These are phyloP conservation scores for Talaromyces piceae DNA, from an alignment of 2,329 filamentous ascomycete genomes.

Conservation along the genomic window DNA sequence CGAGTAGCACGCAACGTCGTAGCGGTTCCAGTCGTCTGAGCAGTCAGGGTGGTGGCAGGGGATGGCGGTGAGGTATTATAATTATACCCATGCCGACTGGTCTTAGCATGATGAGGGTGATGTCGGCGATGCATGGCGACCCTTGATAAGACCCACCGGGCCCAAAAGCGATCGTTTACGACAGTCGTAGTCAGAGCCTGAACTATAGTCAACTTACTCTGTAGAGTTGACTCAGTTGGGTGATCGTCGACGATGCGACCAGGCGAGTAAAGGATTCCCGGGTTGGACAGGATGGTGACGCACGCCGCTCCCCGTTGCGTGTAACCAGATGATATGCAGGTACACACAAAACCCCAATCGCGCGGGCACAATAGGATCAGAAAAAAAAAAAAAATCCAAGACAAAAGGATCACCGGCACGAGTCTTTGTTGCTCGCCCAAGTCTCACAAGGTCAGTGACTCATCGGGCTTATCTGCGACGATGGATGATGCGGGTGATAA, in stretches of 20 bases:
- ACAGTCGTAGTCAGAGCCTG: not conserved
- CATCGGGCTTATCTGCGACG: not conserved
- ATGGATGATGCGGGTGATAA: not conserved
- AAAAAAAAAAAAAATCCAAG: too few species aligned
- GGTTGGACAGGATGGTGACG: not conserved
- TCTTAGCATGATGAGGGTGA: conserved; percentile 13
- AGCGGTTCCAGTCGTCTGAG: too few species aligned
- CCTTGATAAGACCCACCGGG: not conserved
- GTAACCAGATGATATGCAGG: too few species aligned
- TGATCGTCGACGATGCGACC: not conserved
- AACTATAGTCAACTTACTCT: too few species aligned
- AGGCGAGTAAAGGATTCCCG: not conserved
- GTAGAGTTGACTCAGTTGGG: not conserved
- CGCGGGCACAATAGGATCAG: too few species aligned
- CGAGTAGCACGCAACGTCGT: conserved; percentile 5
- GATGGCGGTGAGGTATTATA: conserved; percentile 28
- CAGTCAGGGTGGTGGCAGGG: conserved; percentile 19
- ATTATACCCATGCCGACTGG: conserved; percentile 2
- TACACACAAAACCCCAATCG: too few species aligned
- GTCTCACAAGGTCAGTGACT: too few species aligned
- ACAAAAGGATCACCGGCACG: too few species aligned
- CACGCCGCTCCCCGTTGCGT: too few species aligned
- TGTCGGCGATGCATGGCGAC: conserved; percentile 11
- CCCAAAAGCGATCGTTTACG: not conserved
- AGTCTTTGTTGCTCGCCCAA: too few species aligned